These are phyloP conservation scores for Trichoderma guizhouense DNA, from an alignment of 2,329 filamentous ascomycete genomes.

Conservation along the genomic window DNA sequence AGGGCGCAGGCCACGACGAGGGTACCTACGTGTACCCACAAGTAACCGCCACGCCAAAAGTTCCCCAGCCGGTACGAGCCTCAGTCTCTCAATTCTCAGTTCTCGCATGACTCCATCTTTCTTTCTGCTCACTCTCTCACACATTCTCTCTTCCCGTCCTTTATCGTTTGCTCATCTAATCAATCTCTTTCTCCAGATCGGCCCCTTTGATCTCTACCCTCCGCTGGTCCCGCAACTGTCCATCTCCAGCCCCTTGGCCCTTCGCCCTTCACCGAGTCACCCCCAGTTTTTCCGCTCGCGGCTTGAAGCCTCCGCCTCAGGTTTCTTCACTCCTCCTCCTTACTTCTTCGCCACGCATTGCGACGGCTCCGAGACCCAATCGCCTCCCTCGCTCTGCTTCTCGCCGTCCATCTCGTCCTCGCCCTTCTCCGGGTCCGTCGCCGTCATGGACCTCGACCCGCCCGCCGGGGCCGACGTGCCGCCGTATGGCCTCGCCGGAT, in stretches of 20 bases:
- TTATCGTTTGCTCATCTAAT: background rate
- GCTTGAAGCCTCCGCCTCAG: background rate
- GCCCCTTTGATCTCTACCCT: background rate
- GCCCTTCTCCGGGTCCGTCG: constrained; percentile 1
- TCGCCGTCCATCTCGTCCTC: background rate
- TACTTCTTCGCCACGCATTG: background rate
- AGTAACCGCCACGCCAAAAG: constrained; percentile 1
- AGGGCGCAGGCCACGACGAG: background rate
- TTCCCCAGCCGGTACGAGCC: constrained; percentile 4
- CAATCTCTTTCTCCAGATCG: background rate
- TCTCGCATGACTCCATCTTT: background rate
- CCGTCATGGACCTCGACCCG: constrained; percentile 10
- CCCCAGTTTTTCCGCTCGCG: constrained; percentile 11
- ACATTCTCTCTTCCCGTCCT: background rate
- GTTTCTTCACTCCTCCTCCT: background rate
- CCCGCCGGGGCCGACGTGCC: constrained; percentile 6
- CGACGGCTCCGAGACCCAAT: background rate
- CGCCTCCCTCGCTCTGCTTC: background rate
- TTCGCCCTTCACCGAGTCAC: background rate
- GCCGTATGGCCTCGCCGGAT: background rate
- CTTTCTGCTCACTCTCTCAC: background rate
- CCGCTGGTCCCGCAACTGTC: background rate
- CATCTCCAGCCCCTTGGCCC: background rate
- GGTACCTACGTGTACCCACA: constrained; percentile 5
- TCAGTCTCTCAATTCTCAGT: background rate